phyloP scores from a whole-genome alignment of 83 land plant genomes.

The Thuja plicata region DNA sequence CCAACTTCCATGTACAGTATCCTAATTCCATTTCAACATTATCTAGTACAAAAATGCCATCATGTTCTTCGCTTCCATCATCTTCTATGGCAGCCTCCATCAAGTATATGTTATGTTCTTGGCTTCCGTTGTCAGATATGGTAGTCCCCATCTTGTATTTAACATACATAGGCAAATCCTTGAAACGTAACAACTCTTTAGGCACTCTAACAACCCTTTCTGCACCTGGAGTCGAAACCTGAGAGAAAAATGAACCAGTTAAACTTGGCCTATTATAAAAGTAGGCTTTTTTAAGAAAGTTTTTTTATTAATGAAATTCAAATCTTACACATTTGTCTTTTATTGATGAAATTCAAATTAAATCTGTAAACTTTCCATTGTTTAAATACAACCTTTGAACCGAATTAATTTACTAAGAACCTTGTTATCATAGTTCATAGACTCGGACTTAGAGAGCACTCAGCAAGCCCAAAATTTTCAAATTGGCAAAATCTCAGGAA shows the following conservation, averaged over 20 bases:
- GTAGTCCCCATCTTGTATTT: slow-evolving; percentile 42
- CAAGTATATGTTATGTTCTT: not conserved
- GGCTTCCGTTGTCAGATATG: not conserved
- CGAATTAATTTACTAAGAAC: not conserved
- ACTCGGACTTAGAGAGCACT: too few species aligned
- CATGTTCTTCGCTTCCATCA: slow-evolving; percentile 45
- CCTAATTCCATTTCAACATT: slow-evolving; percentile 62
- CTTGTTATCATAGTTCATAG: not conserved
- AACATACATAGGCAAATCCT: slow-evolving; percentile 86
- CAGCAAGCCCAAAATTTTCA: too few species aligned
- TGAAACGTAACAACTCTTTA: slow-evolving; percentile 80
- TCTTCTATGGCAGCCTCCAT: slow-evolving; percentile 9
- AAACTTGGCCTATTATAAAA: not conserved
- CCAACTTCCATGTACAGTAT: slow-evolving; percentile 78
- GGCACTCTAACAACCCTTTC: slow-evolving; percentile 87
- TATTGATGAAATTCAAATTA: not conserved
- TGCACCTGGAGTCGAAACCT: slow-evolving; percentile 99
- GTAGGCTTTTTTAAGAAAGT: not conserved
- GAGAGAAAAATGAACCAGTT: slow-evolving; percentile 4
- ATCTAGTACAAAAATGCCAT: slow-evolving; percentile 75
- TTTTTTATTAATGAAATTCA: not conserved
- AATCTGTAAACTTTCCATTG: not conserved
- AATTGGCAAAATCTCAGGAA: too few species aligned
- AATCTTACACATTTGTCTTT: not conserved
- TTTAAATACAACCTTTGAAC: not conserved